Conservation (phyloP, 768 basidiomycete species). For the Termitomyces sp. region DNA sequence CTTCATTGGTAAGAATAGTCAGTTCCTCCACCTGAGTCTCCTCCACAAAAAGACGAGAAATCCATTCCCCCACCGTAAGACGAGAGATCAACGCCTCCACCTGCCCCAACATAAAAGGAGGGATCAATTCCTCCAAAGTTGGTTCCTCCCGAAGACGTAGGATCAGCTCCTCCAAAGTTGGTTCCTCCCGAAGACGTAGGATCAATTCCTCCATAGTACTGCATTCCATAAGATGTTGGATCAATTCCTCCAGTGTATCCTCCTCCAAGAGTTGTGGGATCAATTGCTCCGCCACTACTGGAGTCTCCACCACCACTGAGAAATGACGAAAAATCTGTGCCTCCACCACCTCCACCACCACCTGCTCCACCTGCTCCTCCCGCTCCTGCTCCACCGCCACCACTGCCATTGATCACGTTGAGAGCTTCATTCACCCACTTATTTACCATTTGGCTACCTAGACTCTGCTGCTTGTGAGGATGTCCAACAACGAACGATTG, state of each 20-base stretch:
- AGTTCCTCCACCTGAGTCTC: background rate
- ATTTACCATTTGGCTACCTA: background rate
- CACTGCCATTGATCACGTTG: background rate
- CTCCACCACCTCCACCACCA: background rate
- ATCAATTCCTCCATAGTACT: conserved; percentile 28
- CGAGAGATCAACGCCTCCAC: conserved; percentile 25
- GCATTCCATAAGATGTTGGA: background rate
- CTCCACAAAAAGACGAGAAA: background rate
- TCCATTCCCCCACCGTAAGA: background rate
- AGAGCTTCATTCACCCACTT: background rate
- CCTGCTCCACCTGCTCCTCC: background rate
- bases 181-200: background rate
- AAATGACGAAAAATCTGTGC: background rate
- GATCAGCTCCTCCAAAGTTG: conserved; percentile 21
- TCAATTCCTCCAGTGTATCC: conserved; percentile 22
- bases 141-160: background rate
- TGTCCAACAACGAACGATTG: background rate
- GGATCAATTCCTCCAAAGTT: conserved; percentile 21
- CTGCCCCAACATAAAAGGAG: conserved; percentile 9
- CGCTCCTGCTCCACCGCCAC: background rate
- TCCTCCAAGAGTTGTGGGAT: background rate
- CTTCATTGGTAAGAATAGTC: background rate
- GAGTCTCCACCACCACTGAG: background rate
- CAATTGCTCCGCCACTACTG: background rate
- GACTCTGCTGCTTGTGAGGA: background rate